Conservation (phyloP, 148 eudicot species). For the Rhododendron henanense region DNA sequence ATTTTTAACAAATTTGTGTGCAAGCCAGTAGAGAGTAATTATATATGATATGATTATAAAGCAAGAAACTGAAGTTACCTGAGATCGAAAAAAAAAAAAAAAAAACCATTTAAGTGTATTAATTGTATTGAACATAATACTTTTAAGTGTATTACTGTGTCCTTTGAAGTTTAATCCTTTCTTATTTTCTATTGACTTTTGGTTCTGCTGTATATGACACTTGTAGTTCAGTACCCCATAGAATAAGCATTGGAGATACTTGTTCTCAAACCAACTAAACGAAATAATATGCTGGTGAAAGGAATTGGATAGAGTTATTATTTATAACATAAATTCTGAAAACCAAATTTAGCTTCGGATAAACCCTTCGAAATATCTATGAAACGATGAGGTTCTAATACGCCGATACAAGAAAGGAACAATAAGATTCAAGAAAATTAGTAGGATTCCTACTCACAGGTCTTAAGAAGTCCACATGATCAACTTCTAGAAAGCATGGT, state of each 20-base stretch:
- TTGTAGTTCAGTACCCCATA: background rate
- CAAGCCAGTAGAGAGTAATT: too few species aligned
- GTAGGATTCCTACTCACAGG: constrained; percentile 54
- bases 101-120: too few species aligned
- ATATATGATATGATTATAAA: background rate
- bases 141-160: background rate
- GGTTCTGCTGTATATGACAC: background rate
- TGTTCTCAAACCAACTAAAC: background rate
- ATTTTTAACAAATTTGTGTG: too few species aligned
- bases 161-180: background rate
- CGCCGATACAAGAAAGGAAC: background rate
- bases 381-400: constrained; percentile 2
- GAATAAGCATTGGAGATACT: background rate
- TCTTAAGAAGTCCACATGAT: constrained; percentile 88
- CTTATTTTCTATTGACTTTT: background rate
- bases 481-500: constrained; percentile 83
- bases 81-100: background rate
- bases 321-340: background rate
- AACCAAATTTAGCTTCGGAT: background rate
- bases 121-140: background rate
- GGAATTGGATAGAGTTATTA: background rate
- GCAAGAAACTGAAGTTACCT: background rate
- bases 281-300: background rate
- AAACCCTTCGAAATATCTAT: background rate
- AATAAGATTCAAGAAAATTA: background rate